These are phyloP conservation scores for Calonectria crousiana DNA, from an alignment of 2,329 filamentous ascomycete species.

Conservation along the genomic window DNA sequence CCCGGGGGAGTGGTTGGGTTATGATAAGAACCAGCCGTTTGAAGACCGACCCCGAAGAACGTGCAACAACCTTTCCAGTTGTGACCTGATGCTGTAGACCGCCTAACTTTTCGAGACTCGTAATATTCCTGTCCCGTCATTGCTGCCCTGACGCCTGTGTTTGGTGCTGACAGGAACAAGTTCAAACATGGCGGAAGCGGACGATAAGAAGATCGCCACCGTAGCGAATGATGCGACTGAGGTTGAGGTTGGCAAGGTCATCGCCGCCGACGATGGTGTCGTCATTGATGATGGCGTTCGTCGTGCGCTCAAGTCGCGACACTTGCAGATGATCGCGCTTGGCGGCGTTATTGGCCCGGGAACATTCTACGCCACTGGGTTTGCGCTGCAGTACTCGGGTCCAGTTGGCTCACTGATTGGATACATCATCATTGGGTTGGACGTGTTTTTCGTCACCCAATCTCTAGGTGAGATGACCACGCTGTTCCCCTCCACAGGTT, in stretches of 20 bases:
- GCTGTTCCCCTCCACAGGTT: conserved; percentile 18
- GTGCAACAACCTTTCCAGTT: background rate
- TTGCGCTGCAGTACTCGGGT: conserved; percentile 10
- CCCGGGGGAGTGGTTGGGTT: background rate
- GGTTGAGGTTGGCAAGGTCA: conserved; percentile 12
- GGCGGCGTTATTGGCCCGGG: conserved; percentile 15
- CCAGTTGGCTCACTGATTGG: conserved; percentile 13
- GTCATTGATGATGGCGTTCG: conserved; percentile 21
- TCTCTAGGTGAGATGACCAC: conserved; percentile 26
- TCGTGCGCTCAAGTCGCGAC: conserved; percentile 15
- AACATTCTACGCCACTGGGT: conserved; percentile 15
- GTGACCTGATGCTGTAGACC: background rate
- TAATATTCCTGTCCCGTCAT: background rate
- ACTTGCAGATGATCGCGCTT: conserved; percentile 17
- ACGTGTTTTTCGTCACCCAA: conserved; percentile 10
- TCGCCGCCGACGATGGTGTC: background rate
- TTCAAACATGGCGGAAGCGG: background rate
- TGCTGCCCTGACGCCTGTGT: background rate
- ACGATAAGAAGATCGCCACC: background rate
- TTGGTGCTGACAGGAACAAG: background rate
- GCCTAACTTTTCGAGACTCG: background rate
- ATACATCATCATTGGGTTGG: conserved; percentile 13
- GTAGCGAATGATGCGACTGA: background rate
- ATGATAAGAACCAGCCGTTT: background rate
- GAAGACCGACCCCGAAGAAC: background rate